Base-by-base conservation (phyloP, 148 eudicot genomes). In the Polygonum aviculare region DNA sequence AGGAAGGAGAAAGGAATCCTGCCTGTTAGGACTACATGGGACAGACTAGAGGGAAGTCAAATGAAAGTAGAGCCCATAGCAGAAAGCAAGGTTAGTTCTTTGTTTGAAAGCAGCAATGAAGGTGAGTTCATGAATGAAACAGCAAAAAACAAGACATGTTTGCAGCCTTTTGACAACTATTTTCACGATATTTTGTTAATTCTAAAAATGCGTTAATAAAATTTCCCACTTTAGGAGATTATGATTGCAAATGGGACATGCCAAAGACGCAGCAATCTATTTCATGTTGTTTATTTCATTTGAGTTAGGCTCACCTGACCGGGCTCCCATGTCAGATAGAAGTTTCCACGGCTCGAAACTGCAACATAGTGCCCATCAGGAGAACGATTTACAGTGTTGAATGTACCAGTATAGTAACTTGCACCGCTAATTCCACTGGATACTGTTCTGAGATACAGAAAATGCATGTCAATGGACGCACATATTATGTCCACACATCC, bases 361-460 rank as follows among this genome's bases (percentile, higher is more conserved):
- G 97, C 99, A 81, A 96, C 97, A 88, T 96, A 96, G 77, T 84
- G 87, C 75, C 99, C 99, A 78, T 96, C 97, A 12, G 94, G 99
- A 40, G 99, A 96, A 76, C 99, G 97, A 80, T 90, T 96, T 69
- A 96, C 99, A 49, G 97, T 90, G 84, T 88, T 96, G 78, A 96
- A 96, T 72, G 97, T 89, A 10, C 99, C 99, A 72, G 99, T 96
- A 72, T 96, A 91, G 88, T 96, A 96, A 80, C 99, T 96, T 76
- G 99, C 99, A 83, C 99, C 99, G 83, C 98, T 96, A 63, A 96
- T 96, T 80, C 99, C 99, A 82, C 99, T 96, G 41, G 99, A 96
- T 84, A 96, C 98, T 87, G 99, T 96, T 88, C 97, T 96, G 99
- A 89, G 91, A 84, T 52, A 55, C 72, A 38, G 72, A 67, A 67